Base-by-base conservation (phyloP, 176 grass and related monocot genomes). In the Tillandsia fasciculata region DNA sequence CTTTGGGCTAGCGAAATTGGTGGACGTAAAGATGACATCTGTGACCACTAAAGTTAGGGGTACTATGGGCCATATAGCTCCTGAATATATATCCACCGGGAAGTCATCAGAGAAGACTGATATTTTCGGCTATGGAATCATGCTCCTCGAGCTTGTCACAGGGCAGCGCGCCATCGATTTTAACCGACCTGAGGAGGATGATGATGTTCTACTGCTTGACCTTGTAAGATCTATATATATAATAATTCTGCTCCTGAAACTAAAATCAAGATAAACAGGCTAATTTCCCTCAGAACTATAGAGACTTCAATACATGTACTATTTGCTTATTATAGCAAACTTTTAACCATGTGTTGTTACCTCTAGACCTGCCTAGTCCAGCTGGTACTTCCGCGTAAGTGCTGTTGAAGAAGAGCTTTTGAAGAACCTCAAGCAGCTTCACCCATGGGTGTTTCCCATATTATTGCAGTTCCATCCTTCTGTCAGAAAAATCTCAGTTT, bases 81-180 rank as follows among this genome's bases (percentile, higher is more conserved):
- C 88, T 0, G 92, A 96, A 73, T 96, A 96, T 81, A 65, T 96
- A 20, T 86, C 74, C 27, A 96, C 83, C 3, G 92, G 92, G 15
- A 88, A 82, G 50, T 81, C 92, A 61, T 91, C 88, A n/a, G 88
- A 86, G 33, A 96, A 91, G 78, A 96, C 92, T 12, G 92, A 96
- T 72, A 80, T 96, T 23, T 96, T 83, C 71, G 92, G 92, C 29
- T 96, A 91, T 33, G 92, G 92, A 70, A 75, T 96, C 63, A 80
- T 82, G 58, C 74, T 96, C 26, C 78, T 96, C 63, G 92, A 96
- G 33, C 82, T 89, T 9, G 48, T 91, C 54, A 96, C 92, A 52
- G 92, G 92, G 69, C 70, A 87, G 12, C 83, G 83, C 26, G 91
- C 82, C 70, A 75, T 96, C 22, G 73, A 79, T 53, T 76, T 78